A percentile compares a stretch with the other conserved stretches of the same genome.
phyloP scores from a whole-genome alignment of 1,284 basidiomycete species.

The Schizophyllum amplum region DNA sequence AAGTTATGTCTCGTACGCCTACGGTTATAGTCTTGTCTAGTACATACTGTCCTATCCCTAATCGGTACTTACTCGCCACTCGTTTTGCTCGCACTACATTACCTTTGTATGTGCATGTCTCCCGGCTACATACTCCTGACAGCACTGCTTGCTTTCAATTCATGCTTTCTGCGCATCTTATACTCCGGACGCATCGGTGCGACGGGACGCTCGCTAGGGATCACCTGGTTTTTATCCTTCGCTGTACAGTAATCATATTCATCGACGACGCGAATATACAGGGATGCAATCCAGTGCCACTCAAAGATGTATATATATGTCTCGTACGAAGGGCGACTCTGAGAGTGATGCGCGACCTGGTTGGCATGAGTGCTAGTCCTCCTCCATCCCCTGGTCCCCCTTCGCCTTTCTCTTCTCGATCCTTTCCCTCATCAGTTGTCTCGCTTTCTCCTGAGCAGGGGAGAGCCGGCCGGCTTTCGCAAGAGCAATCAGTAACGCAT shows the following conservation, averaged over 20 bases:
- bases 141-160: not conserved
- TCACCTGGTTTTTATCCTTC: no score
- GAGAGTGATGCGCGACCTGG: not conserved
- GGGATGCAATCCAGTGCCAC: no score
- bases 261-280: no score
- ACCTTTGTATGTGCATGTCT: not conserved
- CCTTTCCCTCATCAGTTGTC: constrained; percentile 42
- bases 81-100: not conserved
- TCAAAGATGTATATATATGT: no score
- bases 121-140: not conserved
- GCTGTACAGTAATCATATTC: no score
- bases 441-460: constrained; percentile 37
- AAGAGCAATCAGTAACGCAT: constrained; percentile 59
- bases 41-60: not conserved
- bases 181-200: not conserved
- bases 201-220: not conserved
- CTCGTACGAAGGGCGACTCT: no score
- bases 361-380: constrained; percentile 26
- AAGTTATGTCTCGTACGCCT: not conserved
- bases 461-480: constrained; percentile 56
- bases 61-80: not conserved
- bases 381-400: constrained; percentile 44
- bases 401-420: constrained; percentile 41
- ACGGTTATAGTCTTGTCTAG: not conserved
- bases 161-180: not conserved